A percentile compares a stretch with the other conserved stretches of the same genome.
Conservation (phyloP, 192 early-diverging fungal species). For the Paraglomus brasilianum region DNA sequence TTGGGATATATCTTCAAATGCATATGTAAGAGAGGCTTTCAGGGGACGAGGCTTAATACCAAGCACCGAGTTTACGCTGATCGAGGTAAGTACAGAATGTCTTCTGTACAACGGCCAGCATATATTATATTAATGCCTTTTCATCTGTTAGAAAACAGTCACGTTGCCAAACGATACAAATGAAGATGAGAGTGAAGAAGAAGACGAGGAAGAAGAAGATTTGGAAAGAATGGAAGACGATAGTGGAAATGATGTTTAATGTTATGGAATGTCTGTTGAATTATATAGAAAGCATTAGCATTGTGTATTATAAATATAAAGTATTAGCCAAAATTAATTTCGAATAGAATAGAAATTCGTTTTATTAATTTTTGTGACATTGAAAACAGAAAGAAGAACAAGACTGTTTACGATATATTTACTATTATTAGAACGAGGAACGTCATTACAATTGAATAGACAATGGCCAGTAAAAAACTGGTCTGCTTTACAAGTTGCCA, state of each 20-base stretch:
- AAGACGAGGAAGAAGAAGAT: conserved; percentile 40
- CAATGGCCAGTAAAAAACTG: no score
- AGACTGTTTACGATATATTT: no score
- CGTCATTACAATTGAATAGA: no score
- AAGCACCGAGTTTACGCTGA: not conserved
- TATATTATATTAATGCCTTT: conserved; percentile 36
- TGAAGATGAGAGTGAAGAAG: conserved; percentile 42
- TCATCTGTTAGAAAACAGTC: conserved; percentile 50
- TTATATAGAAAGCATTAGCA: no score
- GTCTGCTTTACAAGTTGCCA: no score
- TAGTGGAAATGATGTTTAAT: conserved; percentile 40
- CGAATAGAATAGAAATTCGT: no score
- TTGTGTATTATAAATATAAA: no score
- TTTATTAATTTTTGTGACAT: no score
- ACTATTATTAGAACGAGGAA: no score
- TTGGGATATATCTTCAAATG: conserved; percentile 91
- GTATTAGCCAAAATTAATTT: no score
- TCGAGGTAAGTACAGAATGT: conserved; percentile 9
- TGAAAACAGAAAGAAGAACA: no score
- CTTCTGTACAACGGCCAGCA: conserved; percentile 1
- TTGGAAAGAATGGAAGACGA: conserved; percentile 37
- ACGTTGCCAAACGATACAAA: conserved; percentile 48
- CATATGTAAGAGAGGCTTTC: conserved; percentile 74
- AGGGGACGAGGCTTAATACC: conserved; percentile 33
- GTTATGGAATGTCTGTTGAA: no score